A percentile compares a stretch with the other conserved stretches of the same genome.
phyloP scores from a whole-genome alignment of 75 land plant genomes.

The Pseudotsuga menziesii region DNA sequence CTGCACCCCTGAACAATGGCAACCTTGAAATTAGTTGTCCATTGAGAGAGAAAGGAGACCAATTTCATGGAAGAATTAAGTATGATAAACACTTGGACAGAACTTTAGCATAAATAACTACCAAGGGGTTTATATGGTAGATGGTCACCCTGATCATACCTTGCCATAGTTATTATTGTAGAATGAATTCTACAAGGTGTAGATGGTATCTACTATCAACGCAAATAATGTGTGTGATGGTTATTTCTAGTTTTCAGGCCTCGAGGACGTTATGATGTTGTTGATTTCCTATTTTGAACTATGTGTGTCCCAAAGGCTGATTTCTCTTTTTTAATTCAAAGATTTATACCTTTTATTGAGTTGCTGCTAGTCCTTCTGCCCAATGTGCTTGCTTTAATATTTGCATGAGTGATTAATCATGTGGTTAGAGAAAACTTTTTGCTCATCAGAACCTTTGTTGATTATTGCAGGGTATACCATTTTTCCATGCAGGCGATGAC shows the following conservation, averaged over 20 bases:
- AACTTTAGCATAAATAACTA: not conserved
- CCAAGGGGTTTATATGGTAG: not conserved
- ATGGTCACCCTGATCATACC: too few relatives aligned
- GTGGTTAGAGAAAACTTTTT: not conserved
- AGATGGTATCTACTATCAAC: too few relatives aligned
- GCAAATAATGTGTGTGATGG: too few relatives aligned
- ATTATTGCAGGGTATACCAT: constrained; percentile 75
- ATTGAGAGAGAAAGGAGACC: not conserved
- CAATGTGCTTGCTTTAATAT: not conserved
- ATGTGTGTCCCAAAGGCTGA: not conserved
- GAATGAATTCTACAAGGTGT: too few relatives aligned
- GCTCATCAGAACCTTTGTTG: not conserved
- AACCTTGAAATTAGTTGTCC: not conserved
- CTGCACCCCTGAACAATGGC: too few relatives aligned
- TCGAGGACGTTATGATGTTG: not conserved
- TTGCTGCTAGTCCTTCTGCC: not conserved
- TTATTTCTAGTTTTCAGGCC: not conserved
- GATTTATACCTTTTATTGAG: not conserved
- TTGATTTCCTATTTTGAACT: not conserved
- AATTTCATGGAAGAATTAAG: not conserved
- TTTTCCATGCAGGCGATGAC: constrained; percentile 96
- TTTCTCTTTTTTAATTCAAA: not conserved
- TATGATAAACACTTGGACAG: not conserved
- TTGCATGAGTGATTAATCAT: not conserved
- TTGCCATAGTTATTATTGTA: too few relatives aligned